Evolutionary conservation across 1,284 basidiomycete species (phyloP).

Genomic region (Gomphus sp.): DNA sequence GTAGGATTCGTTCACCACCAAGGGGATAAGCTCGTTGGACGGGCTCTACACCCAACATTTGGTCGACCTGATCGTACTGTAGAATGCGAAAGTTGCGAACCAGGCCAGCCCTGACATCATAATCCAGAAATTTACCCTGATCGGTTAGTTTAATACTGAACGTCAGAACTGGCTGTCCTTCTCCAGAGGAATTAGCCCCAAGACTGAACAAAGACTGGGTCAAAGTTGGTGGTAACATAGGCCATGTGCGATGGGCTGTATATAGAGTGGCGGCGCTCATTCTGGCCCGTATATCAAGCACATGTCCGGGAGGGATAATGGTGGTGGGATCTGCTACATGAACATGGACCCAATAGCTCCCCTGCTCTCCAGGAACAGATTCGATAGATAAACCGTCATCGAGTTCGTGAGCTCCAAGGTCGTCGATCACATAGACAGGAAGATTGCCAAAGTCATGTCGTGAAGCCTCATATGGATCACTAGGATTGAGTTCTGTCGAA

Average conservation of each 20-base stretch:
- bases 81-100: constrained; percentile 61
- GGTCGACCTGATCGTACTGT: constrained; percentile 67
- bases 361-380: constrained; percentile 43
- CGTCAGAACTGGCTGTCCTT: constrained; percentile 57
- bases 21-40: constrained; percentile 16
- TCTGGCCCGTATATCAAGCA: constrained; percentile 48
- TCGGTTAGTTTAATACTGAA: constrained; percentile 72
- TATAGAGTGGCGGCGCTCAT: constrained; percentile 47
- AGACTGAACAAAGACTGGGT: constrained; percentile 22
- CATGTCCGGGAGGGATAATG: constrained; percentile 62
- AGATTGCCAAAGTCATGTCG: constrained; percentile 82
- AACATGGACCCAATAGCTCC: constrained; percentile 74
- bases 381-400: constrained; percentile 94
- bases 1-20: constrained; percentile 10
- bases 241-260: constrained; percentile 57
- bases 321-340: constrained; percentile 94
- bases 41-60: constrained; percentile 32
- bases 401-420: constrained; percentile 73
- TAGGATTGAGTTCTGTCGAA: constrained; percentile 46
- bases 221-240: constrained; percentile 40
- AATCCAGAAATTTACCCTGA: constrained; percentile 61
- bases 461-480: constrained; percentile 52
- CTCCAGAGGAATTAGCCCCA: constrained; percentile 24
- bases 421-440: constrained; percentile 88
- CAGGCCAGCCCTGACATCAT: constrained; percentile 60